Evolutionary conservation across 2,329 filamentous ascomycete species (phyloP).

Genomic region (Hypoxylon sp.): DNA sequence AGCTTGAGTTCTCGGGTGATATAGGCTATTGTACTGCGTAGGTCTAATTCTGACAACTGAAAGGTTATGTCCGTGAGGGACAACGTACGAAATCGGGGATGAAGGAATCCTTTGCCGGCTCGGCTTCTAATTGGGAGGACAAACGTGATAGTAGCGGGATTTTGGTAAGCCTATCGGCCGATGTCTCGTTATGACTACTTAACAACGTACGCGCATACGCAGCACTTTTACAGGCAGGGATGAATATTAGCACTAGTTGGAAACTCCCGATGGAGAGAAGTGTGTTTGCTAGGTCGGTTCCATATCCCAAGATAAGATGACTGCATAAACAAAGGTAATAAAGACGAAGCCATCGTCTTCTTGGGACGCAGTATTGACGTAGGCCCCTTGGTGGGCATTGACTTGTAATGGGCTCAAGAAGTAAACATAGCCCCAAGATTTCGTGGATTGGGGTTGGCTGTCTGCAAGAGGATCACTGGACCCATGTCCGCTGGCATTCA

Average conservation of each 20-base stretch:
- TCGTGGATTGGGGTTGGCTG: conserved; percentile 41
- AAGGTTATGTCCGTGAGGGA: conserved; percentile 9
- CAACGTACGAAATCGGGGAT: conserved; percentile 19
- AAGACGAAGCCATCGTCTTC: conserved; percentile 41
- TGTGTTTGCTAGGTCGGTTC: conserved; percentile 37
- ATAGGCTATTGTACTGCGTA: conserved; percentile 21
- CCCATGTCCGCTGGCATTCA: conserved; percentile 38
- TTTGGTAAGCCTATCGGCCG: conserved; percentile 33
- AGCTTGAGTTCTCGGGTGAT: conserved; percentile 15
- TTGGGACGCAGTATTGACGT: conserved; percentile 46
- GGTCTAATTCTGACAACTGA: conserved; percentile 14
- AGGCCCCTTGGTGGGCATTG: conserved; percentile 35
- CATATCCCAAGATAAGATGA: conserved; percentile 45
- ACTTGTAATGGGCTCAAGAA: conserved; percentile 39
- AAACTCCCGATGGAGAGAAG: conserved; percentile 24
- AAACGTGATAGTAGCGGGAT: conserved; percentile 26
- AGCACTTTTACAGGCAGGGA: conserved; percentile 11
- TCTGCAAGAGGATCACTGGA: conserved; percentile 45
- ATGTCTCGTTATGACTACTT: conserved; percentile 33
- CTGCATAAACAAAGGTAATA: conserved; percentile 44
- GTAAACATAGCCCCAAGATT: conserved; percentile 40
- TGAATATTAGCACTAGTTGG: conserved; percentile 14
- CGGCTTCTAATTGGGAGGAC: conserved; percentile 16
- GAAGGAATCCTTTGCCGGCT: conserved; percentile 19
- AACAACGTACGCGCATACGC: conserved; percentile 23